A percentile compares a stretch with the other conserved stretches of the same genome.
Evolutionary conservation across 345 rosid species (phyloP).

Genomic region (Mercurialis annua): DNA sequence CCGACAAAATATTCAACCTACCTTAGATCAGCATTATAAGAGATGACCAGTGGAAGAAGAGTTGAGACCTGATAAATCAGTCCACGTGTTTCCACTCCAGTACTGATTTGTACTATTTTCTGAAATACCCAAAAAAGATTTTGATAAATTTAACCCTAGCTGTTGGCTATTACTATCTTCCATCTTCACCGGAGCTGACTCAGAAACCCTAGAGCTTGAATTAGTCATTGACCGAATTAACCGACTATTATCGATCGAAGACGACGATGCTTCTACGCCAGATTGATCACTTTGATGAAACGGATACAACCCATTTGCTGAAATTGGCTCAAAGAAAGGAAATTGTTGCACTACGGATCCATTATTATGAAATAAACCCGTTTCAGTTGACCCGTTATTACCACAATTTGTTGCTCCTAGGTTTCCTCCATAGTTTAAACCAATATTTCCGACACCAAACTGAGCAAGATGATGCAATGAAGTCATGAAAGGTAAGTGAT

Average conservation of each 20-base stretch:
- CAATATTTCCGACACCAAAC: slow-evolving; percentile 44
- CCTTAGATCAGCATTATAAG: slow-evolving; percentile 16
- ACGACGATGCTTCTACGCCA: slow-evolving; percentile 42
- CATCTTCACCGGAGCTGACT: slow-evolving; percentile 49
- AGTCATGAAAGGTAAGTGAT: slow-evolving; percentile 50
- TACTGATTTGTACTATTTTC: slow-evolving; percentile 47
- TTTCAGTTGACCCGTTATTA: slow-evolving; percentile 26
- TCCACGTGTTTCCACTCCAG: slow-evolving; percentile 45
- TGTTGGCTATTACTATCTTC: slow-evolving; percentile 31
- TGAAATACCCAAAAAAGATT: slow-evolving; percentile 30
- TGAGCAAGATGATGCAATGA: slow-evolving; percentile 43
- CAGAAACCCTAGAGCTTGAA: slow-evolving; percentile 56
- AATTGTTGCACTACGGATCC: slow-evolving; percentile 46
- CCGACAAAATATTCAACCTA: no score
- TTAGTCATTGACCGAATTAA: slow-evolving; percentile 16
- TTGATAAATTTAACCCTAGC: slow-evolving; percentile 36
- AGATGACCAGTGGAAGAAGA: slow-evolving; percentile 35
- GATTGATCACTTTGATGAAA: slow-evolving; percentile 39
- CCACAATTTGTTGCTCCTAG: slow-evolving; percentile 29
- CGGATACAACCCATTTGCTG: slow-evolving; percentile 29
- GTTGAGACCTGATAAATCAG: slow-evolving; percentile 49
- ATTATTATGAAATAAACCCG: slow-evolving; percentile 35
- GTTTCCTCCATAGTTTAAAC: slow-evolving; percentile 49
- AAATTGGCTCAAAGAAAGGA: slow-evolving; percentile 42
- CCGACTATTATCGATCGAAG: slow-evolving; percentile 26